A percentile compares a stretch with the other conserved stretches of the same genome.
Evolutionary conservation across 768 basidiomycete genomes (phyloP).

Genomic region (Roridomyces roridus): DNA sequence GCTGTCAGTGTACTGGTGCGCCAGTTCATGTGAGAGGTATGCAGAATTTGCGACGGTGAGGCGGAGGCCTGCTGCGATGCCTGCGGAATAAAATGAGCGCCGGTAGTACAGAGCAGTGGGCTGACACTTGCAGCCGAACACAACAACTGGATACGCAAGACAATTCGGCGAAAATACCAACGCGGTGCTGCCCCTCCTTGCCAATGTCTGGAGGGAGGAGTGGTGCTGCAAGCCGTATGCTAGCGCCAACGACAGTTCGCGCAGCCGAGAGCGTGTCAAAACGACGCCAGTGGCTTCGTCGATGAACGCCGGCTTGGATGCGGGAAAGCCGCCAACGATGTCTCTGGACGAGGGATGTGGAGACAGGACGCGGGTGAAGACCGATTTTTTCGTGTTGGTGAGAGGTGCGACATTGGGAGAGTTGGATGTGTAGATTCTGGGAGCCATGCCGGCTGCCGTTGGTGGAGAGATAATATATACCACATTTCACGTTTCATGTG

Average conservation of each 20-base stretch:
- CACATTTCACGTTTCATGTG: too few species aligned
- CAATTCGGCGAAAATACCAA: slow-evolving; percentile 63
- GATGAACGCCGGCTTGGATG: slow-evolving; percentile 23
- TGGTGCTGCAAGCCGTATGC: slow-evolving; percentile 30
- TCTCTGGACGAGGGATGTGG: slow-evolving; percentile 12
- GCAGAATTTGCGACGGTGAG: slow-evolving; percentile 61
- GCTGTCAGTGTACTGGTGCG: slow-evolving; percentile 60
- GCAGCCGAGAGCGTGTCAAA: slow-evolving; percentile 27
- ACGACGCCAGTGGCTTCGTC: slow-evolving; percentile 26
- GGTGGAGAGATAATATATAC: too few species aligned
- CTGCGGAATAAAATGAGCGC: too few species aligned
- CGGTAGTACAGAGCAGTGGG: too few species aligned
- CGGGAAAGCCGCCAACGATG: slow-evolving; percentile 24
- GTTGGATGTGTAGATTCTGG: slow-evolving; percentile 28
- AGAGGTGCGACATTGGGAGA: slow-evolving; percentile 25
- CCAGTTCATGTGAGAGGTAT: slow-evolving; percentile 60
- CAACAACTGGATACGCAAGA: slow-evolving; percentile 55
- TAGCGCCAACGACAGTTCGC: slow-evolving; percentile 23
- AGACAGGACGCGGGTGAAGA: slow-evolving; percentile 31
- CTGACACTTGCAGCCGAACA: too few species aligned
- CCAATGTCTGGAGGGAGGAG: slow-evolving; percentile 23
- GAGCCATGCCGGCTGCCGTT: too few species aligned
- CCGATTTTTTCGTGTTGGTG: slow-evolving; percentile 23
- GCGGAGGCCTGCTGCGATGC: slow-evolving; percentile 56
- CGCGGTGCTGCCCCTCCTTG: slow-evolving; percentile 49